These are phyloP conservation scores for Gracilaria caudata DNA, from an alignment of 23 red algal genomes.

Conservation along the genomic window DNA sequence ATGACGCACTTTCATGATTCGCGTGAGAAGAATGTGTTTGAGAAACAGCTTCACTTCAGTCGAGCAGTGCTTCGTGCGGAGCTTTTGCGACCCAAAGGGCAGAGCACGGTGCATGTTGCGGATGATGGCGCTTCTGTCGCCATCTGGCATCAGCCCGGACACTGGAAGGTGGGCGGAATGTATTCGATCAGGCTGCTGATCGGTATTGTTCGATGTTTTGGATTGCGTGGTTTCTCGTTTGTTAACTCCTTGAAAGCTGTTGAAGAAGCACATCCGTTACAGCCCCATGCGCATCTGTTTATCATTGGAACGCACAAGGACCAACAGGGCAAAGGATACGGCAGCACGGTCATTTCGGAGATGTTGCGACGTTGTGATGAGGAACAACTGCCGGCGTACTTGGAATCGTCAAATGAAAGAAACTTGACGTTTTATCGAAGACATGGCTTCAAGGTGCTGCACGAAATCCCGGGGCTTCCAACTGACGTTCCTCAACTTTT, in stretches of 20 bases:
- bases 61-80: neutral
- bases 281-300: constrained; percentile 2
- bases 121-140: neutral
- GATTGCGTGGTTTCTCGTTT: neutral
- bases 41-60: neutral
- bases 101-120: neutral
- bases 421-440: neutral
- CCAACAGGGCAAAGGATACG: neutral
- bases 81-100: neutral
- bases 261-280: neutral
- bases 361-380: neutral
- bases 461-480: neutral
- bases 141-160: neutral
- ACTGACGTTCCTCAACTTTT: neutral
- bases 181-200: neutral
- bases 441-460: constrained; percentile 3
- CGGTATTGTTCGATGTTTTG: neutral
- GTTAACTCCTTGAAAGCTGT: neutral
- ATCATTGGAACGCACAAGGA: neutral
- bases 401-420: constrained; percentile 6
- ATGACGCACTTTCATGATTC: neutral
- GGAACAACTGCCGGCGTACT: neutral
- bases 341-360: neutral
- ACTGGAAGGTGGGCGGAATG: neutral
- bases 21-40: neutral